Evolutionary conservation across 2,329 filamentous ascomycete genomes (phyloP).

Genomic region (Diaporthe australafricana): DNA sequence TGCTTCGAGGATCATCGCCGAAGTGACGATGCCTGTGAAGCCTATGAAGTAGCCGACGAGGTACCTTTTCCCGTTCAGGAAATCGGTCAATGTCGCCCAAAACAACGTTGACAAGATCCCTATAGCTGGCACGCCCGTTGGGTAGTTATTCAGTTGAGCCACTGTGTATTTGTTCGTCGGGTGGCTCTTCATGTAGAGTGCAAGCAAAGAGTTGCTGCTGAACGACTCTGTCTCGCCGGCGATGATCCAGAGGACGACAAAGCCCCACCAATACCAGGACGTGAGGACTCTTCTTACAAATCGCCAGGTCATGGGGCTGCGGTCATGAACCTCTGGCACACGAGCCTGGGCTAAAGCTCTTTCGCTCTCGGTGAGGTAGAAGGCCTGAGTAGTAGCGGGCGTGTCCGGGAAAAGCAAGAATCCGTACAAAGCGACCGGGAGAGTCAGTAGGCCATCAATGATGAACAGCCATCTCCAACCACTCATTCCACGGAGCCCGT

Average conservation of each 20-base stretch:
- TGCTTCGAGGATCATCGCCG: constrained; percentile 70
- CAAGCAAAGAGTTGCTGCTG: constrained; percentile 70
- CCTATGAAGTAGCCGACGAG: constrained; percentile 76
- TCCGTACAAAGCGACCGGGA: constrained; percentile 67
- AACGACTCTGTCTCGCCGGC: constrained; percentile 80
- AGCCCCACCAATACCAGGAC: constrained; percentile 75
- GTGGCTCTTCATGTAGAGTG: constrained; percentile 62
- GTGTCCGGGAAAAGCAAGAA: constrained; percentile 66
- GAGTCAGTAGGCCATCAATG: constrained; percentile 66
- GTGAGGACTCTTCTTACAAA: constrained; percentile 68
- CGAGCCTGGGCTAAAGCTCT: constrained; percentile 52
- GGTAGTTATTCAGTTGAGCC: constrained; percentile 66
- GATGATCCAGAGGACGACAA: constrained; percentile 75
- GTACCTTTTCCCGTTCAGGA: constrained; percentile 71
- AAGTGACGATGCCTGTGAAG: constrained; percentile 71
- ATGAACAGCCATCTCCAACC: constrained; percentile 68
- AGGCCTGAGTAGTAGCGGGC: constrained; percentile 60
- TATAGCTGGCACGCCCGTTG: constrained; percentile 66
- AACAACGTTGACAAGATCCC: constrained; percentile 73
- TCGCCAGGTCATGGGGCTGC: constrained; percentile 56
- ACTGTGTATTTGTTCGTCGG: constrained; percentile 57
- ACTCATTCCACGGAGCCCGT: constrained; percentile 60
- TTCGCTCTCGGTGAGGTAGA: constrained; percentile 56
- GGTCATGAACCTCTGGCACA: constrained; percentile 51
- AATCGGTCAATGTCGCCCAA: constrained; percentile 77